Base-by-base conservation (phyloP, 805 yeast species). In the Wickerhamiella dianesei region DNA sequence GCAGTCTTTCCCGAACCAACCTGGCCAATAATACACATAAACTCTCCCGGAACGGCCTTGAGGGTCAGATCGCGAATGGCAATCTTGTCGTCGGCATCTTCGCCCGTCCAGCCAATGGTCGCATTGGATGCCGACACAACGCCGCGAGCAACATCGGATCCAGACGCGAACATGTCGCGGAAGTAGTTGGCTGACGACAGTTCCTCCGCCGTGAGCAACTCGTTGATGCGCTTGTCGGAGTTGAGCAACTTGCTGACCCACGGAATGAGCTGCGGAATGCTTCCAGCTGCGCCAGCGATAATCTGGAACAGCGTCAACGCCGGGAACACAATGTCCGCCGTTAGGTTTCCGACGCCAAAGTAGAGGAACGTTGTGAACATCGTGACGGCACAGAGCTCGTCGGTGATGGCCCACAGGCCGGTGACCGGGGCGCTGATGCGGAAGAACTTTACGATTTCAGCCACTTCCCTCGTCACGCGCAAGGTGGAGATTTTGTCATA, bases 1-100 rank as follows among this genome's bases (percentile, higher is more conserved):
- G 94, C 80, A 8, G 95, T 80, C 61, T 88, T 88, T 52, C 96
- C 97, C 32, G 82, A 68, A 21, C 96, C 97, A 46, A 88, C 96
- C 53, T 74, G 78, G 37, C 96, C 96, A 43, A 88, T 89, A 55
- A 88, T 72, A 68, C 96, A 88, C 44, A 78, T 75, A 50, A 88
- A 70, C 49, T 83, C 80, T 46, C 95, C 95, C 63, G 86, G 86
- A 50, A 68, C 73, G 6, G 89, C 86, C 35, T 57, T 62, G 51
- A 82, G 77, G 58, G 79, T 76, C 45, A 85, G 76, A 57, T 80
- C 67, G 48, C 74, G 76, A 59, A 89, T 71, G 1, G 86, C 92
- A 5, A 43, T 41, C 4, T 40, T 40, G 17, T 22, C 41, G 18
- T 29, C 35, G n/a, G 18, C 19, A 13, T 39, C 48, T 5, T 35